A percentile compares a stretch with the other conserved stretches of the same genome.
phyloP scores from a whole-genome alignment of 192 early-diverging fungal genomes.

The Rhizoclosmatium sp. region DNA sequence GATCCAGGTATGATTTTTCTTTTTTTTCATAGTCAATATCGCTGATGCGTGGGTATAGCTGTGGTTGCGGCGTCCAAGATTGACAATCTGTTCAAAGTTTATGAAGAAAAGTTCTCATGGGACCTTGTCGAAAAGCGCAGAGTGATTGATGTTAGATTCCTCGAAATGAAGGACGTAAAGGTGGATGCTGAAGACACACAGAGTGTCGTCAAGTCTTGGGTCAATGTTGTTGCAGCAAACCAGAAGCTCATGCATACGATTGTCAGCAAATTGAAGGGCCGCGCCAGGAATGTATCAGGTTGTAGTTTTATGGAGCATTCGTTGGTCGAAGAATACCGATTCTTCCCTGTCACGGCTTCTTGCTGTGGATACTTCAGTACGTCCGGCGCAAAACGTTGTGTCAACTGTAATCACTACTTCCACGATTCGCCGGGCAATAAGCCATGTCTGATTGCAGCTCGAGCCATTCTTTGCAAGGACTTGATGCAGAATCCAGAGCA shows the following conservation, averaged over 20 bases:
- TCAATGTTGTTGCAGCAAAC: constrained; percentile 21
- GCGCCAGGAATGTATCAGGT: constrained; percentile 8
- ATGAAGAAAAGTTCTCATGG: constrained; percentile 29
- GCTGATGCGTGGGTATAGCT: not conserved
- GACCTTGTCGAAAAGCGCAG: constrained; percentile 1
- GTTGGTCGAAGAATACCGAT: not conserved
- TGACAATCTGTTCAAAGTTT: constrained; percentile 1
- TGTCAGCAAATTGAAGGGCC: constrained; percentile 21
- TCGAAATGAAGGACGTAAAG: not conserved
- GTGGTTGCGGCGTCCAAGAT: not conserved
- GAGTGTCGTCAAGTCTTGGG: not conserved
- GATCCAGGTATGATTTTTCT: not conserved
- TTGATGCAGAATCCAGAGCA: constrained; percentile 13
- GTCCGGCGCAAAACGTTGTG: constrained; percentile 9
- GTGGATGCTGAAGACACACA: constrained; percentile 1
- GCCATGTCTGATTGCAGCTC: constrained; percentile 5
- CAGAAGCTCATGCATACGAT: constrained; percentile 18
- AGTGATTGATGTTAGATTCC: not conserved
- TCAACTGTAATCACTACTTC: constrained; percentile 15
- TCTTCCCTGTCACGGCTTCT: constrained; percentile 9
- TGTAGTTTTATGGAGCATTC: constrained; percentile 27
- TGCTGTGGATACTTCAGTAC: not conserved
- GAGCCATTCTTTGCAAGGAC: constrained; percentile 27
- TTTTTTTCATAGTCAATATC: not conserved
- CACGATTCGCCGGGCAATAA: constrained; percentile 17